Base-by-base conservation (phyloP, 2,329 filamentous ascomycete genomes). In the Diaporthe nobilis region DNA sequence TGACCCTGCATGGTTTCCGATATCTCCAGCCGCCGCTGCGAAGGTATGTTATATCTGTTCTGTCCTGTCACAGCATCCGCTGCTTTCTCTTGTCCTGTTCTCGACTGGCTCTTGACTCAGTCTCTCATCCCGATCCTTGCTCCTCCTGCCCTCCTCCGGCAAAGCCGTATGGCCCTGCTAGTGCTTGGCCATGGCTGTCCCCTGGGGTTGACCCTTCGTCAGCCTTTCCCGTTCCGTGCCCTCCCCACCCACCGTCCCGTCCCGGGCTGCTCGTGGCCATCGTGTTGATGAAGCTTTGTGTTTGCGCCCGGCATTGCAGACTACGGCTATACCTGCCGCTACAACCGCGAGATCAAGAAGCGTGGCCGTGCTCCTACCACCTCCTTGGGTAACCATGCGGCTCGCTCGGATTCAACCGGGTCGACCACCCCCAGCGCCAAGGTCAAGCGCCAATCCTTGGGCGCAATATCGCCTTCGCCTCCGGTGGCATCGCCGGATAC, bases 271-370 rank as follows among this genome's bases (percentile, higher is more conserved):
- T 47, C 39, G n/a, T 55, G 73, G 31, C 6, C 51, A 37, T 0
- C 15, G n/a, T 61, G 49, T 72, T 72, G 51, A 76, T 58, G 25
- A 39, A 49, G 34, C 34, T 42, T 44, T n/a, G 22, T 28, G 31
- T 25, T 72, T 65, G 31, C 31, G 57, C 60, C 42, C 47, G 53
- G 39, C 28, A 20, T 28, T 53, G 12, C 51, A 85, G 84, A 85
- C 55, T 85, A 85, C 77, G 83, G 83, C 9, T 84, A 85, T 68
- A 79, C 80, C 25, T 85, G 84, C 72, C 80, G 80, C 22, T 85
- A 85, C 72, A 82, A 84, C 42, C 81, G 84, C 31, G 79, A 83
- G 51, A 79, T 85, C 31, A 84, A 84, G 78, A 85, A 84, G 73
- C 79, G 84, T 34, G 84, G 84, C 9, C 82, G 84, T 15, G 77